Base-by-base conservation (phyloP, 306 rosid species). In the Acacia acuminata region DNA sequence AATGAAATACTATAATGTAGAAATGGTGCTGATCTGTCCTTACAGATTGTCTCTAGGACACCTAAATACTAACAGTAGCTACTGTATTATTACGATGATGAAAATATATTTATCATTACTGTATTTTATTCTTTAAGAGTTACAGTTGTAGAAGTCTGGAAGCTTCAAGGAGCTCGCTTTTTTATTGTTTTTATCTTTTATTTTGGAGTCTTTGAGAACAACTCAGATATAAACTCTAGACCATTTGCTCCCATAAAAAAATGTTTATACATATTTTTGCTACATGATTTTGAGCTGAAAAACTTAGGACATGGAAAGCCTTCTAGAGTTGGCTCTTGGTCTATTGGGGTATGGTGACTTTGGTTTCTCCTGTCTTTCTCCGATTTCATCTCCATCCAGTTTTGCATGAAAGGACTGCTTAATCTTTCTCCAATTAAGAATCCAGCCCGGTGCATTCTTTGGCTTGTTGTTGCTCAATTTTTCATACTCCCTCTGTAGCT, bases 401-500 rank as follows among this genome's bases (percentile, higher is more conserved):
- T 84, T 96, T 84, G 79, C 58, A 27, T 91, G 94, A 79, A 94
- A 87, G 20, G 98, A 92, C 43, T 86, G 89, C 83, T 86, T 92
- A 70, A 94, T 89, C 94, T 90, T 96, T 77, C 87, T 83, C 97
- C 98, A 96, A 71, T 93, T 84, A 2, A 81, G 55, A 78, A 77
- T 83, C 99, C 97, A 94, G 36, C 92, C 81, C 3, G 87, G 75
- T 61, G 77, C 25, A 86, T 82, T 85, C 81, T 85, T 94, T 79
- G 86, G 84, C 83, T 85, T 88, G 84, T 13, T 58, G 65, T 15
- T 86, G 75, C 79, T 77, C 77, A 86, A 56, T 85, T 85, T 94
- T 83, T 82, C 94, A 80, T 94, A 88, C 79, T 94, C 97, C 65
- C 76, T 87, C 80, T 92, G 97, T 81, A 96, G 88, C 77, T 90